Evolutionary conservation across 352 stramenopile species (phyloP).

Genomic region (Aphanomyces stellatus): DNA sequence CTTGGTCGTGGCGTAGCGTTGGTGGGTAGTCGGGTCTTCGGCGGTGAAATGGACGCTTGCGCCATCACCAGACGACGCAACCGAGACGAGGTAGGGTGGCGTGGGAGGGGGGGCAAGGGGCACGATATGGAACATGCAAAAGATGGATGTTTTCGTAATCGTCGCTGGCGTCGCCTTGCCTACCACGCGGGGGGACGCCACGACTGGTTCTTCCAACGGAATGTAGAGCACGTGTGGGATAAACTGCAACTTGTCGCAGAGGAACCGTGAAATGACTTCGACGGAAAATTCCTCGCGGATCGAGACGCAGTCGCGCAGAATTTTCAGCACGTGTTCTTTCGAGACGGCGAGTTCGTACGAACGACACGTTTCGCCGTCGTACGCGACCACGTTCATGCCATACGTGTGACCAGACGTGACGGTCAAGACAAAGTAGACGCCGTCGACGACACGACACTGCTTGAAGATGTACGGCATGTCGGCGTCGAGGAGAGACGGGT

Average conservation of each 20-base stretch:
- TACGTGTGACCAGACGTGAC: background rate
- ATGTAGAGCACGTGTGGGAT: background rate
- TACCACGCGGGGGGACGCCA: no score
- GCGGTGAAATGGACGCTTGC: background rate
- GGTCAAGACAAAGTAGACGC: constrained; percentile 6
- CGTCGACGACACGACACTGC: constrained; percentile 7
- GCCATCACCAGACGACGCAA: background rate
- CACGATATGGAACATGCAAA: background rate
- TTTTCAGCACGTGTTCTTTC: constrained; percentile 11
- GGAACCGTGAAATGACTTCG: constrained; percentile 4
- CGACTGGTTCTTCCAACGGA: background rate
- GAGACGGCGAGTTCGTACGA: constrained; percentile 6
- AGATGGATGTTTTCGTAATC: background rate
- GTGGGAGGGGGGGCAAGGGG: background rate
- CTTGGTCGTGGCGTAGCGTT: background rate
- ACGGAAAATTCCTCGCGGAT: constrained; percentile 13
- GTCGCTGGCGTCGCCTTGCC: no score
- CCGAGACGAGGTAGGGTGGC: background rate
- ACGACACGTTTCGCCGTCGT: background rate
- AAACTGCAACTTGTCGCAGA: constrained; percentile 10
- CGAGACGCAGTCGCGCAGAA: constrained; percentile 1
- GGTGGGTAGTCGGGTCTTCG: background rate
- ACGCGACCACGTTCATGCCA: background rate
- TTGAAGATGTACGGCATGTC: background rate
- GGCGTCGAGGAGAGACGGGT: background rate